Evolutionary conservation across 1,284 basidiomycete species (phyloP).

Genomic region (Ceratobasidium sp.): DNA sequence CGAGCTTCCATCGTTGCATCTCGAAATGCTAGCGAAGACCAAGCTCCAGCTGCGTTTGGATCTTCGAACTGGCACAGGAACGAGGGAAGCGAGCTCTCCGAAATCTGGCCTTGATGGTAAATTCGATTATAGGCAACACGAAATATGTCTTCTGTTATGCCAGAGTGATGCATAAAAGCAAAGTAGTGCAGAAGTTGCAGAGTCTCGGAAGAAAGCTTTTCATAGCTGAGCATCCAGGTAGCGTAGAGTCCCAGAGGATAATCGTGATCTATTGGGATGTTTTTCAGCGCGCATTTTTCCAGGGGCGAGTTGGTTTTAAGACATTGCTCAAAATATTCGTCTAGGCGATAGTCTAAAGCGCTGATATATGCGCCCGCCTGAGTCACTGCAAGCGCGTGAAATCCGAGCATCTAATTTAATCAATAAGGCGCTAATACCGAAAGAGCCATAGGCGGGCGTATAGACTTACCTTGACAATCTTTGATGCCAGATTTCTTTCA

Average conservation of each 20-base stretch:
- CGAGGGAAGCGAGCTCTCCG: not conserved
- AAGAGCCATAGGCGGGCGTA: not conserved
- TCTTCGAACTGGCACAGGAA: not conserved
- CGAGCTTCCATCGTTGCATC: not conserved
- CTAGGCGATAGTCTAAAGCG: not conserved
- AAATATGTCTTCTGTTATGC: slow-evolving; percentile 19
- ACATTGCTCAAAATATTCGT: not conserved
- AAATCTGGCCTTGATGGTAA: not conserved
- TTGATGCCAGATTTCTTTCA: not conserved
- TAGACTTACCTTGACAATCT: not conserved
- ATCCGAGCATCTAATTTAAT: slow-evolving; percentile 11
- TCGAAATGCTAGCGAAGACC: not conserved
- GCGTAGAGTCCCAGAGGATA: not conserved
- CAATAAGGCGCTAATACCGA: not conserved
- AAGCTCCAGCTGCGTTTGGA: not conserved
- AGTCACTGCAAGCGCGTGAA: slow-evolving; percentile 17
- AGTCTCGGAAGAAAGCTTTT: not conserved
- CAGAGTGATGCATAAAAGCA: slow-evolving; percentile 25
- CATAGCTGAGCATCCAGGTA: slow-evolving; percentile 15
- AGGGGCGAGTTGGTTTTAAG: not conserved
- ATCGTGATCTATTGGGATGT: not conserved
- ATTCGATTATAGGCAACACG: not conserved
- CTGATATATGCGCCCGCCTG: slow-evolving; percentile 28
- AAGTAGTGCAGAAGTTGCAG: slow-evolving; percentile 20
- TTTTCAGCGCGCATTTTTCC: not conserved